Conservation (phyloP, 345 rosid species). For the Passiflora organensis region DNA sequence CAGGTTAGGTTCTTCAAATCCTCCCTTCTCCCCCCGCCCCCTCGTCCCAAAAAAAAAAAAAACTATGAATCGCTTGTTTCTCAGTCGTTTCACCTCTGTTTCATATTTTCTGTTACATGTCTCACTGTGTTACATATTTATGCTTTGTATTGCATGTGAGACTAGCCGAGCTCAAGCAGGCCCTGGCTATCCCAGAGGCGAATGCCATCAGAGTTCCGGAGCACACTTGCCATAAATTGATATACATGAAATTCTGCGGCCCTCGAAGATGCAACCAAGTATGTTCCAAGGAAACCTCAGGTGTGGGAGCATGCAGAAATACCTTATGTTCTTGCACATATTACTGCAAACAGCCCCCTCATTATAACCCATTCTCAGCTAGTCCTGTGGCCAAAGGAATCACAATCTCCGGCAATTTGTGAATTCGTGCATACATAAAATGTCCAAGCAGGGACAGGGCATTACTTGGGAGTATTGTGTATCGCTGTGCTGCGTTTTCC, state of each 20-base stretch:
- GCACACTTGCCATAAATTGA: conserved; percentile 40
- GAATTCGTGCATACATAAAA: no score
- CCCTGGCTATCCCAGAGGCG: not conserved
- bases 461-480: no score
- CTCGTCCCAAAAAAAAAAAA: not conserved
- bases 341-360: conserved; percentile 43
- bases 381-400: no score
- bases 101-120: no score
- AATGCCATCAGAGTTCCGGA: conserved; percentile 40
- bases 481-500: no score
- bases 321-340: conserved; percentile 34
- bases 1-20: no score
- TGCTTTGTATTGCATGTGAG: conserved; percentile 6
- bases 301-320: conserved; percentile 39
- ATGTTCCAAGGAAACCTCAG: conserved; percentile 33
- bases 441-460: no score
- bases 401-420: no score
- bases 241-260: conserved; percentile 22
- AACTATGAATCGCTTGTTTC: not conserved
- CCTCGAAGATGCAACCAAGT: conserved; percentile 24
- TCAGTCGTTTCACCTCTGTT: not conserved
- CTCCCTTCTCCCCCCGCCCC: not conserved
- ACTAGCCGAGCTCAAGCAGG: not conserved
- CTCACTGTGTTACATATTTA: no score
- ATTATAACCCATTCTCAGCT: not conserved